Base-by-base conservation (phyloP, 306 rosid genomes). In the Albizia julibrissin region DNA sequence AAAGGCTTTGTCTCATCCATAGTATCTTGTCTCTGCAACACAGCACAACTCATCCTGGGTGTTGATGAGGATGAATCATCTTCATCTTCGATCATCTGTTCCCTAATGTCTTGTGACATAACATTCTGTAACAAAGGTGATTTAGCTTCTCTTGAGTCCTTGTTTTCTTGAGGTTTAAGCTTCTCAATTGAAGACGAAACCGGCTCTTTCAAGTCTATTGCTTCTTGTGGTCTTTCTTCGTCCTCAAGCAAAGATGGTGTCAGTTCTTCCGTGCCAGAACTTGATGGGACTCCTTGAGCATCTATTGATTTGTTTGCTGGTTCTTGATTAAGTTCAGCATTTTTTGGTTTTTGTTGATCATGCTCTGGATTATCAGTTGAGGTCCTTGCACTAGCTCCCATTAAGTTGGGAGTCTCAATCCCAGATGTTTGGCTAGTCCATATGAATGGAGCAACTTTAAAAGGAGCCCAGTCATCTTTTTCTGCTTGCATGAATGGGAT, bases 401-500 rank as follows among this genome's bases (percentile, higher is more conserved):
- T 46, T 70, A 74, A 54, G 75, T 77, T 44, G 66, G 80, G 68
- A 33, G 86, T 84, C 42, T 86, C 96, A 52, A 79, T 82, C 24
- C 59, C 52, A 62, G 70, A 42, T 65, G 91, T 97, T 76, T 89
- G 97, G 72, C 87, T 85, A 78, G 80, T 34, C 98, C 99, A 95
- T 70, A 87, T 64, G 83, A 88, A 93, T 66, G 99, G 99, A 84
- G 99, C 98, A 80, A 78, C 91, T 78, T 69, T 91, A 75, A 86
- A 81, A 16, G 94, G 96, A 68, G 89, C 85, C 99, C 99, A 95
- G 83, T 95, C 97, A 59, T 93, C 88, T 82, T 92, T 88, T 85
- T 93, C 99, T 52, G 98, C 98, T 76, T 90, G 33, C 99, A 95
- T 95, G 89, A 92, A 93, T 29, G 99, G 92, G 69, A 95, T 85